Conservation (phyloP, 495 filamentous ascomycete species). For the Trypethelium eluteriae region DNA sequence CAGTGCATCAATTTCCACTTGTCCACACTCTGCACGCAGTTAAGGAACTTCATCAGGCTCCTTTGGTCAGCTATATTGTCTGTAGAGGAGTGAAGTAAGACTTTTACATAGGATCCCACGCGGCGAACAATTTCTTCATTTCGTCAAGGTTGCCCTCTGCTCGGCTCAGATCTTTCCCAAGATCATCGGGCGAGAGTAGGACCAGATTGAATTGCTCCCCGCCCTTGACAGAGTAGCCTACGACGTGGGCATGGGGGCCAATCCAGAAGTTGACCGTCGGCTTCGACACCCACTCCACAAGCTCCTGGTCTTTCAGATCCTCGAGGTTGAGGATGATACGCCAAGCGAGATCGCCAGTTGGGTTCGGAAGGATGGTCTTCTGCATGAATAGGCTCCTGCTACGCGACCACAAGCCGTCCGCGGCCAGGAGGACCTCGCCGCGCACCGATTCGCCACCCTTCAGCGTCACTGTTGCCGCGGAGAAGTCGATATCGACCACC, state of each 20-base stretch:
- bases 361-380: not conserved
- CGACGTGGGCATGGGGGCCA: conserved; percentile 11
- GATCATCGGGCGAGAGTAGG: conserved; percentile 36
- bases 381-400: conserved; percentile 3
- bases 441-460: not conserved
- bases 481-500: conserved; percentile 11
- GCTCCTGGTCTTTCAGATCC: conserved; percentile 3
- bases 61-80: not conserved
- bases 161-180: not conserved
- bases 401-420: conserved; percentile 16
- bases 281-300: conserved; percentile 8
- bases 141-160: conserved; percentile 10
- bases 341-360: conserved; percentile 16
- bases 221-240: conserved; percentile 14
- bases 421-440: conserved; percentile 11
- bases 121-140: conserved; percentile 12
- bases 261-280: conserved; percentile 17
- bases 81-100: conserved; percentile 6
- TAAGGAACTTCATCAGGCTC: conserved; percentile 6
- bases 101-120: conserved; percentile 14
- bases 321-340: conserved; percentile 16
- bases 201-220: conserved; percentile 14
- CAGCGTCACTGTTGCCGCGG: conserved; percentile 4
- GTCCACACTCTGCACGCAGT: conserved; percentile 14
- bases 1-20: conserved; percentile 18